These are phyloP conservation scores for Lumnitzera littorea DNA, from an alignment of 345 rosid species.

Conservation along the genomic window DNA sequence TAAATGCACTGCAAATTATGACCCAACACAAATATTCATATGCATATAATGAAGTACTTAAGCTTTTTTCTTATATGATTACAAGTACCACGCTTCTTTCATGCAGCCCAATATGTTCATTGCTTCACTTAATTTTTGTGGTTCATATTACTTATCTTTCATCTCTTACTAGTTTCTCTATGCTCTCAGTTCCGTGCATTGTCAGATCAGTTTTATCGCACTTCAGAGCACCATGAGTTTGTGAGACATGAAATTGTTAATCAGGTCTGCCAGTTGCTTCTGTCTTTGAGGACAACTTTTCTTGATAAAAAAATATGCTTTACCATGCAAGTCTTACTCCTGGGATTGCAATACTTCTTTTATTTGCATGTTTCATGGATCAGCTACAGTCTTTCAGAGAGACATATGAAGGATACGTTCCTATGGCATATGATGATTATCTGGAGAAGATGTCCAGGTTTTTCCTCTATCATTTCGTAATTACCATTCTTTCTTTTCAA, in stretches of 20 bases:
- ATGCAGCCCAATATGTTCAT: neutral
- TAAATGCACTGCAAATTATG: no score
- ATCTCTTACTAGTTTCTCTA: constrained; percentile 10
- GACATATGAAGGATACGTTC: constrained; percentile 61
- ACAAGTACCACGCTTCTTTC: no score
- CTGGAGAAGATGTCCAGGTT: constrained; percentile 63
- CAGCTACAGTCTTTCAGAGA: constrained; percentile 44
- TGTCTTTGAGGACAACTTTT: no score
- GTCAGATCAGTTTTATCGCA: constrained; percentile 39
- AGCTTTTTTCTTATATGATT: no score
- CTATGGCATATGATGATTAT: constrained; percentile 60
- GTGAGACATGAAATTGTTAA: constrained; percentile 35
- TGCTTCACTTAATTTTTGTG: neutral
- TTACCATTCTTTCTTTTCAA: constrained; percentile 1
- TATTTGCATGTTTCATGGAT: constrained; percentile 11
- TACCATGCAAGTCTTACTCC: neutral
- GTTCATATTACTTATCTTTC: neutral
- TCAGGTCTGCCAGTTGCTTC: constrained; percentile 25
- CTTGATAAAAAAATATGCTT: neutral
- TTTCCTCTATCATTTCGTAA: constrained; percentile 8
- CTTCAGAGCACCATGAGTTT: constrained; percentile 37
- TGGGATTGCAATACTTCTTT: constrained; percentile 10
- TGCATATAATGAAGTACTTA: no score
- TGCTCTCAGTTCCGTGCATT: constrained; percentile 38
- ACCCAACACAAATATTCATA: no score